Evolutionary conservation across 257 asterid species (phyloP), one percentile per base, ranked within the genome.

Genomic region (Ehretia macrophylla): DNA sequence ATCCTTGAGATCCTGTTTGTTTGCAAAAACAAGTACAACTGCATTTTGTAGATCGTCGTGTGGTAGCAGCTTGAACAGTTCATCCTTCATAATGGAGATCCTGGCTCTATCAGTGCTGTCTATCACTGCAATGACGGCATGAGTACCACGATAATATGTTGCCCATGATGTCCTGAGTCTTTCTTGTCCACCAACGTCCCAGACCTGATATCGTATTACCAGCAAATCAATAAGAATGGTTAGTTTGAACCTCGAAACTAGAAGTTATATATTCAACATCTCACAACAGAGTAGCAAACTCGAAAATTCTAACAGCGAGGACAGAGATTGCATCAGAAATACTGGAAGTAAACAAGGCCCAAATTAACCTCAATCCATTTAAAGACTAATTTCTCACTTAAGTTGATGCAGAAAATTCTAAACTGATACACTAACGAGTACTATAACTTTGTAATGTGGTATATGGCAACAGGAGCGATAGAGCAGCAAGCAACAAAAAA

Each of bases 151-250:
- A 47, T 93, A 93, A 64, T 93, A 93, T 1, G 99, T 89, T n/a
- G 97, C 81, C 97, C 96, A 93, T 13, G 97, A 89, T 2, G 95
- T 86, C 65, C 99, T 73, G 42, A 89, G 86, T 68, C 97, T 78
- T 8, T 93, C 99, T 67, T 93, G 99, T 51, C 99, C 99, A 9
- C 96, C 99, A 54, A 93, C 92, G 83, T 90, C 97, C 95, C 97
- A 88, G 27, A 88, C 97, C 97, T 88, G 77, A 64, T 51, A 32
- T 12, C 52, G 20, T 54, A 17, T n/a, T 55, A 68, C 47, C 47
- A 4, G 35, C 35, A 27, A 27, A 27, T 27, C 35, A 27, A 27
- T 6, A 27, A 27, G 35, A 27, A 27, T 6, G 35, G 35, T 1
- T 6, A 6, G 35, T 27, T 27, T 27, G 6, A 27, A 27, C 35